Percentiles rank a stretch among this genome's conserved stretches.
These are phyloP conservation scores for Babesia sp. DNA, from an alignment of 169 alveolate species.

Conservation along the genomic window DNA sequence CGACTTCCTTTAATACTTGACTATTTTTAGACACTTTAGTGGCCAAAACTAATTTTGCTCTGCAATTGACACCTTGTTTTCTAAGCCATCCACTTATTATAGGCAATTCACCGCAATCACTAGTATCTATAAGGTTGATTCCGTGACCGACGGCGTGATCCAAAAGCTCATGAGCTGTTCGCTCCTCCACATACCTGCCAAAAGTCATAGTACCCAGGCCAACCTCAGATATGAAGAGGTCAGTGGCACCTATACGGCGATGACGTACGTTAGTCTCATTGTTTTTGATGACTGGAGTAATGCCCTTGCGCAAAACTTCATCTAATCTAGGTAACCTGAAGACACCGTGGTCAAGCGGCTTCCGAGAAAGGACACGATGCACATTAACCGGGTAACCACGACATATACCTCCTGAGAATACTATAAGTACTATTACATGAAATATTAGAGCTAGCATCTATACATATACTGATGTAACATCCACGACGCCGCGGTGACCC, in stretches of 20 bases:
- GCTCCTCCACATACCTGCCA: conserved; percentile 75
- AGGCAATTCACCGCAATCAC: conserved; percentile 73
- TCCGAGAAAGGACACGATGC: conserved; percentile 55
- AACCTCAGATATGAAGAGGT: conserved; percentile 77
- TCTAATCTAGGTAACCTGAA: conserved; percentile 80
- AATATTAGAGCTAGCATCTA: conserved; percentile 52
- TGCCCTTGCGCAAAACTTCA: conserved; percentile 69
- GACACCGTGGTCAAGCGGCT: conserved; percentile 73
- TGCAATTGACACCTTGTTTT: conserved; percentile 56
- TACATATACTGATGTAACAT: too few relatives aligned
- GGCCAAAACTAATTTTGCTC: conserved; percentile 74
- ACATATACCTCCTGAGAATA: too few relatives aligned
- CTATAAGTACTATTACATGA: conserved; percentile 44
- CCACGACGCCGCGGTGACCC: too few relatives aligned
- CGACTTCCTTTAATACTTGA: conserved; percentile 71
- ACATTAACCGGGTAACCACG: too few relatives aligned
- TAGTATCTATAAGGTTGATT: too few relatives aligned
- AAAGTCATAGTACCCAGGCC: conserved; percentile 88
- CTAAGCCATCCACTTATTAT: conserved; percentile 72
- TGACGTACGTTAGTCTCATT: conserved; percentile 64
- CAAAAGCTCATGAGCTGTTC: conserved; percentile 70
- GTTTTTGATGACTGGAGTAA: conserved; percentile 40
- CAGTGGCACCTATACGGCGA: conserved; percentile 71
- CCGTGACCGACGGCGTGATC: conserved; percentile 82
- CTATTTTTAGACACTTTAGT: conserved; percentile 78